Base-by-base conservation (phyloP, 1,139 yeast genomes). In the Debaryomyces fabryi region DNA sequence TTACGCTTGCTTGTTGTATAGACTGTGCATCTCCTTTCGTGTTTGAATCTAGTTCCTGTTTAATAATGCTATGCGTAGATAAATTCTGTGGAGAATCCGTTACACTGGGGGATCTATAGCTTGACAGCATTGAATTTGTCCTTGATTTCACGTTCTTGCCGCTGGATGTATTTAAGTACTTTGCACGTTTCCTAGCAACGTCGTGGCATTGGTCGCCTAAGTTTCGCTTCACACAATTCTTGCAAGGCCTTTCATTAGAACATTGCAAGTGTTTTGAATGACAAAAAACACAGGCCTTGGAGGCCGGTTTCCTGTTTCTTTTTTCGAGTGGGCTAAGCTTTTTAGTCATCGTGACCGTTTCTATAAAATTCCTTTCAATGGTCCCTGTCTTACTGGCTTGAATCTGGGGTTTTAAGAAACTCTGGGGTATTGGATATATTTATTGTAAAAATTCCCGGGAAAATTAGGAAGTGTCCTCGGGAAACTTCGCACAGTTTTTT, bases 221-320 rank as follows among this genome's bases (percentile, higher is more conserved):
- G 29, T 82, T 79, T 48, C 91, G 64, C 59, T 85, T 86, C 35
- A 76, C 62, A 64, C 93, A 86, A 60, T 86, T 86, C 54, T 75
- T 77, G 59, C 92, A 86, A 0, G 93, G 92, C 48, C 93, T 56
- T 50, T 73, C 74, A 53, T 74, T 67, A 23, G 74, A 67, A 61
- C 92, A 86, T 56, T 86, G 92, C 21, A 86, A 70, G 58, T 86
- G 93, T 54, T 86, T 86, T 32, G 74, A 68, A 60, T 86, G 90
- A 61, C 92, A 86, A 59, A 85, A 84, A 15, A 74, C 74, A 60
- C 93, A 86, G 0, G 92, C 93, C 42, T 86, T 73, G 16, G 81
- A 69, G 2, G 86, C 83, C 2, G 91, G 89, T 54, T 74, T 81
- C 43, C 92, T 67, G 33, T 65, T 69, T 39, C 68, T 69, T 59